Conservation (phyloP, 2,329 filamentous ascomycete genomes). For the Apiospora phragmitis region DNA sequence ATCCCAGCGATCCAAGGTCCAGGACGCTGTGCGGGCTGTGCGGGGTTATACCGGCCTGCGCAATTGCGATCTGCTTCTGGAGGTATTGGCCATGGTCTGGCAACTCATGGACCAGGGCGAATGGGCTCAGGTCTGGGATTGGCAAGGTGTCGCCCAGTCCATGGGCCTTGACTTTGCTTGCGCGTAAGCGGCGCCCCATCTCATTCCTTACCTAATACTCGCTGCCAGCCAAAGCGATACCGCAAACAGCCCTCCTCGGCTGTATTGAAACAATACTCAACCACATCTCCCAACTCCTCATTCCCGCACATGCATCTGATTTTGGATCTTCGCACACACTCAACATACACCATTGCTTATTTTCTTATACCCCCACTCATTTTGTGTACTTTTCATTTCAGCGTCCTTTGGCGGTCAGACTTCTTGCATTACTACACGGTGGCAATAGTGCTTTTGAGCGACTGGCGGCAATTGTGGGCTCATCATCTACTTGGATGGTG, state of each 20-base stretch:
- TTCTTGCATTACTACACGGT: slow-evolving; percentile 1
- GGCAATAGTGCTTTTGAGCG: slow-evolving; percentile 7
- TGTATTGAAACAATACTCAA: background rate
- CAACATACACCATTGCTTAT: background rate
- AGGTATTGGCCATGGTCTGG: slow-evolving; percentile 62
- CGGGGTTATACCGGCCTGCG: slow-evolving; percentile 60
- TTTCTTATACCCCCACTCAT: slow-evolving; percentile 8
- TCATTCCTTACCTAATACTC: background rate
- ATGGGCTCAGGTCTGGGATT: slow-evolving; percentile 63
- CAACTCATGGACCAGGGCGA: slow-evolving; percentile 57
- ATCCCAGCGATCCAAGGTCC: slow-evolving; percentile 52
- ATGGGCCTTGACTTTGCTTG: slow-evolving; percentile 60
- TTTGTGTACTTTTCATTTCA: background rate
- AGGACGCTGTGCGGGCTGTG: slow-evolving; percentile 49
- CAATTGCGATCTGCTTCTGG: slow-evolving; percentile 54
- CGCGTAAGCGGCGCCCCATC: slow-evolving; percentile 24
- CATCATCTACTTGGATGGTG: background rate
- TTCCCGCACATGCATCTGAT: background rate
- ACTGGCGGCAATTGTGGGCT: slow-evolving; percentile 6
- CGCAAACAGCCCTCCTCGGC: background rate
- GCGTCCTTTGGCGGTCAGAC: background rate
- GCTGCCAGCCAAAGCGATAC: background rate
- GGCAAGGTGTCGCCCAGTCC: slow-evolving; percentile 56
- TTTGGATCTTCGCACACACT: background rate
- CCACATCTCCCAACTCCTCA: background rate